Conservation (phyloP, 352 stramenopile species). For the Phytopythium montanum region DNA sequence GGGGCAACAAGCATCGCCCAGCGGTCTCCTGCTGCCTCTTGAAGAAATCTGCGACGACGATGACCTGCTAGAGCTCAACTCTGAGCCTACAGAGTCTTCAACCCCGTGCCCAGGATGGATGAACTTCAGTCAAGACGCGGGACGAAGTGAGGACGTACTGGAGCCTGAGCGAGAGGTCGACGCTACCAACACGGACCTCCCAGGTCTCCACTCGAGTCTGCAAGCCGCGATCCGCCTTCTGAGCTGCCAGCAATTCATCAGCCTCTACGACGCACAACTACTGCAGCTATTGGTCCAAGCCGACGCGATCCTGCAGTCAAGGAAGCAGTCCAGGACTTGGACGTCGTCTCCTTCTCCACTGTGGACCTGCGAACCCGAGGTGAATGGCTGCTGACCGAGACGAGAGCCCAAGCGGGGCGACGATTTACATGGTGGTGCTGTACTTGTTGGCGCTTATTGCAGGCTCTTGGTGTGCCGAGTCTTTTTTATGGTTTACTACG, state of each 20-base stretch:
- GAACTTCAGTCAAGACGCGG: not conserved
- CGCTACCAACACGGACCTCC: not conserved
- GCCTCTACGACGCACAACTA: slow-evolving; percentile 28
- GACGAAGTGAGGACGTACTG: not conserved
- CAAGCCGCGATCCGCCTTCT: slow-evolving; percentile 28
- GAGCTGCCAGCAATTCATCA: slow-evolving; percentile 3
- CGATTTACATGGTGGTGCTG: not conserved
- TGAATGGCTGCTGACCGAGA: no score
- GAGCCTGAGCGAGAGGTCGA: not conserved
- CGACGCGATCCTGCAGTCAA: slow-evolving; percentile 15
- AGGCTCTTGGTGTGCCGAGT: slow-evolving; percentile 4
- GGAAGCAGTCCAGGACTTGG: not conserved
- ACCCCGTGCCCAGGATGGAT: not conserved
- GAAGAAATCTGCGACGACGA: not conserved
- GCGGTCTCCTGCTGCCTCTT: no score
- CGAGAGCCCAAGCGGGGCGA: not conserved
- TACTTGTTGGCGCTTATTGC: slow-evolving; percentile 11
- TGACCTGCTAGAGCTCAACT: no score
- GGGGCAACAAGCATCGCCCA: not conserved
- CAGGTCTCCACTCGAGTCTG: slow-evolving; percentile 13
- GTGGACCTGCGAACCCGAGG: not conserved
- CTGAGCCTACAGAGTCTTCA: not conserved
- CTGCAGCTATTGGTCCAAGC: slow-evolving; percentile 30
- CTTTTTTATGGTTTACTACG: slow-evolving; percentile 15
- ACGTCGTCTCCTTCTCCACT: not conserved